These are phyloP conservation scores for Phytophthora syringae DNA, from an alignment of 352 stramenopile species.

Conservation along the genomic window DNA sequence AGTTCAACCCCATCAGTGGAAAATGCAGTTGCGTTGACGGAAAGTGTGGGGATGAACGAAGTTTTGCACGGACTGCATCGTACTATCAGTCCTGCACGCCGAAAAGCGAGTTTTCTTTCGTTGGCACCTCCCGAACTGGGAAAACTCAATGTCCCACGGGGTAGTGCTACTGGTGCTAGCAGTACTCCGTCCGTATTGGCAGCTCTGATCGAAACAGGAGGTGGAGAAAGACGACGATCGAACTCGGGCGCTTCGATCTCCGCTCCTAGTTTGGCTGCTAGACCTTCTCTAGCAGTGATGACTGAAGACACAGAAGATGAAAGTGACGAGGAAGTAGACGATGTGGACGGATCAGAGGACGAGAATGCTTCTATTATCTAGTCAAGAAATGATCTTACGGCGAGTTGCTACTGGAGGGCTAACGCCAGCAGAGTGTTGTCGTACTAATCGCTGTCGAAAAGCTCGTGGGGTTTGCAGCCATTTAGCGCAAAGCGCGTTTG, in stretches of 20 bases:
- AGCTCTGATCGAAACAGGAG: background rate
- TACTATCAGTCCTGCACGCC: conserved; percentile 20
- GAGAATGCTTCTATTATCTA: background rate
- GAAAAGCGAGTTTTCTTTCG: conserved; percentile 22
- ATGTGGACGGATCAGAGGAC: conserved; percentile 5
- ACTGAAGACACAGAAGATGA: conserved; percentile 24
- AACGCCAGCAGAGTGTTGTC: conserved; percentile 22
- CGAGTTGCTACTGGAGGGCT: conserved; percentile 1
- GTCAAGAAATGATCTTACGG: too few species aligned
- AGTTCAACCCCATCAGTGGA: conserved; percentile 63
- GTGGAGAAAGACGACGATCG: conserved; percentile 3
- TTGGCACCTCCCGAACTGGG: conserved; percentile 16
- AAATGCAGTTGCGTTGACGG: conserved; percentile 48
- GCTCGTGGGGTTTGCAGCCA: conserved; percentile 56
- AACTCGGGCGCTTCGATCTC: conserved; percentile 3
- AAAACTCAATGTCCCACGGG: background rate
- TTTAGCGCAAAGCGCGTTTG: conserved; percentile 64
- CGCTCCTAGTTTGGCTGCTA: background rate
- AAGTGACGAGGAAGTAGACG: too few species aligned
- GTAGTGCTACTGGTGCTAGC: background rate
- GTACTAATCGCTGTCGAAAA: conserved; percentile 19
- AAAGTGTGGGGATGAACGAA: conserved; percentile 44
- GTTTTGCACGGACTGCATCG: conserved; percentile 47
- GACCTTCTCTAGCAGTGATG: conserved; percentile 22
- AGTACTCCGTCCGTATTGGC: background rate